phyloP scores from a whole-genome alignment of 768 basidiomycete species.

The Suillus brevipes region DNA sequence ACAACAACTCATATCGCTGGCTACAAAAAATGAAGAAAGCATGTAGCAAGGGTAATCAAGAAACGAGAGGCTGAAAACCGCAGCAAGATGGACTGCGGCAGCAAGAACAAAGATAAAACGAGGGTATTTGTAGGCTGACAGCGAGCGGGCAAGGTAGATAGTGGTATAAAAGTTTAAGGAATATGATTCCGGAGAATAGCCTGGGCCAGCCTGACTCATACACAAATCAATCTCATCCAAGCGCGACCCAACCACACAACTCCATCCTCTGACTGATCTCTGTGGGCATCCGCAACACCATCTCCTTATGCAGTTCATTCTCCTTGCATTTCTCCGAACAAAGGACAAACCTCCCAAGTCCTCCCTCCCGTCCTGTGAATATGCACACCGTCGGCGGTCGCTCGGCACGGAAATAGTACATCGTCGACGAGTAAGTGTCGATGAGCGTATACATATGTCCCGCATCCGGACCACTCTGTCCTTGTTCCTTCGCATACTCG shows the following conservation, averaged over 20 bases:
- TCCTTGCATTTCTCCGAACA: constrained; percentile 20
- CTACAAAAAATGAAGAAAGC: no score
- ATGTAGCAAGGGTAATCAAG: no score
- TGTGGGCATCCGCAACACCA: constrained; percentile 21
- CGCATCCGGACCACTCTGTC: background rate
- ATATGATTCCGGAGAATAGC: background rate
- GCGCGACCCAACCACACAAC: background rate
- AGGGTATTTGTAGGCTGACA: no score
- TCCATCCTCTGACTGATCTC: constrained; percentile 3
- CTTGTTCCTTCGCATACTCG: background rate
- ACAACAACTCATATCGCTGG: no score
- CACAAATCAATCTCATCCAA: background rate
- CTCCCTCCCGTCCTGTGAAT: constrained; percentile 22
- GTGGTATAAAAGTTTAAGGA: no score
- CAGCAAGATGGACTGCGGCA: no score
- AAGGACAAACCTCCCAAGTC: constrained; percentile 24
- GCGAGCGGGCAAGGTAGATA: no score
- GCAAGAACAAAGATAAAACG: no score
- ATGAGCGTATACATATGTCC: background rate
- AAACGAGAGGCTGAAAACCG: no score
- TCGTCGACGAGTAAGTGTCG: constrained; percentile 13
- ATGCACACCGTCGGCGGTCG: constrained; percentile 22
- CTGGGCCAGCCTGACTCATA: background rate
- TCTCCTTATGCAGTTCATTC: constrained; percentile 22
- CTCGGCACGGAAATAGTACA: constrained; percentile 22